Conservation (phyloP, 2,329 filamentous ascomycete species). For the Chrysoporthe cubensis region DNA sequence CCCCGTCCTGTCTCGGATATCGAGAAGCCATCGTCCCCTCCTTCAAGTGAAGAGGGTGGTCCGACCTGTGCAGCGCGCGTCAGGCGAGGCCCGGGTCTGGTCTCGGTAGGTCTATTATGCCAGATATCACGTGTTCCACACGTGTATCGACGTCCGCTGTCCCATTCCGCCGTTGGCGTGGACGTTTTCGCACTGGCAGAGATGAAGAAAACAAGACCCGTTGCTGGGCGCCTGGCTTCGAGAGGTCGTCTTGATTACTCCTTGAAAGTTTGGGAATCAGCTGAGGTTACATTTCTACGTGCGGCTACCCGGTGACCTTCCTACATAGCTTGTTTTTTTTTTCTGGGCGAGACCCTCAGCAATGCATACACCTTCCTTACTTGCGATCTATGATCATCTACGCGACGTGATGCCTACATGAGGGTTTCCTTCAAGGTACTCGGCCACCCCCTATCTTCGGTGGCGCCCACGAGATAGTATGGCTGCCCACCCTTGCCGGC, state of each 20-base stretch:
- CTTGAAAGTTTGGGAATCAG: slow-evolving; percentile 38
- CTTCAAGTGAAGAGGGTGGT: not conserved
- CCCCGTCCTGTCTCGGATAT: not conserved
- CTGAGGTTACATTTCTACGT: slow-evolving; percentile 35
- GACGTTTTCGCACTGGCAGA: slow-evolving; percentile 36
- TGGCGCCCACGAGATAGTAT: not conserved
- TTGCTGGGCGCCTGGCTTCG: slow-evolving; percentile 39
- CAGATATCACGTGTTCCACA: slow-evolving; percentile 31
- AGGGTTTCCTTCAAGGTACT: not conserved
- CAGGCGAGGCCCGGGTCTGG: not conserved
- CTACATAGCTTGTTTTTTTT: not conserved
- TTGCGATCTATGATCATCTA: not conserved
- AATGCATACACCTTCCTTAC: not conserved
- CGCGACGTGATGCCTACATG: not conserved
- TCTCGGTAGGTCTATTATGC: slow-evolving; percentile 21
- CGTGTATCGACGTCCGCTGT: slow-evolving; percentile 34
- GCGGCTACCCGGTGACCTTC: not conserved
- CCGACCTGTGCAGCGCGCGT: not conserved
- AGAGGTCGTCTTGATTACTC: slow-evolving; percentile 38
- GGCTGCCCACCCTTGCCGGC: not conserved
- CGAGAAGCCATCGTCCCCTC: not conserved
- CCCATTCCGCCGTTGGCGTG: slow-evolving; percentile 31
- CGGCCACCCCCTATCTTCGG: not conserved
- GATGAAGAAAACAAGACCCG: slow-evolving; percentile 33
- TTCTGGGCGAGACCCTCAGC: not conserved